Evolutionary conservation across 225 moss, liverwort and hornwort genomes (phyloP).

Genomic region (Rhytidiadelphus loreus): DNA sequence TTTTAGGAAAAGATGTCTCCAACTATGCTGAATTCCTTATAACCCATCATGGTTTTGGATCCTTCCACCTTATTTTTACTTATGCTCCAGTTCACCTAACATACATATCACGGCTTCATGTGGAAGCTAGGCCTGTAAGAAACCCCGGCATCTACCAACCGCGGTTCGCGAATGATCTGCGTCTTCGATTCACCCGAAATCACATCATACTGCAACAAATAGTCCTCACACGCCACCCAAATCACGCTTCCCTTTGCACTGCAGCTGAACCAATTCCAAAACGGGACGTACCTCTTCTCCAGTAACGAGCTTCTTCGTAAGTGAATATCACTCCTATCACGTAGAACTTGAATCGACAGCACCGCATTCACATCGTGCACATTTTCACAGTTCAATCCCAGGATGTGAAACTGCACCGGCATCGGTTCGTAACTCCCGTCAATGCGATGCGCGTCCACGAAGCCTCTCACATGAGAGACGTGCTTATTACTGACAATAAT

Average conservation of each 20-base stretch:
- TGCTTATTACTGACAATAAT: too few species aligned
- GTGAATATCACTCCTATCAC: rapidly evolving
- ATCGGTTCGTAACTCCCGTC: background rate
- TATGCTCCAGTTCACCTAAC: too few species aligned
- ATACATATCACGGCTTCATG: background rate
- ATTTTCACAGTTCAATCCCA: background rate
- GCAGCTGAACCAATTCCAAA: background rate
- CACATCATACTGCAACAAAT: background rate
- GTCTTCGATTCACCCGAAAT: background rate
- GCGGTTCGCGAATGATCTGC: background rate
- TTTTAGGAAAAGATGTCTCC: too few species aligned
- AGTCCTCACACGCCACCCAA: background rate
- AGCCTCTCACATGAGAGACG: background rate
- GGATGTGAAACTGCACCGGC: background rate
- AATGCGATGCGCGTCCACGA: rapidly evolving
- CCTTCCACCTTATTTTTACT: too few species aligned
- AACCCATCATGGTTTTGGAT: too few species aligned
- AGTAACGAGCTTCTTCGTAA: background rate
- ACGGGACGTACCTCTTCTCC: too few species aligned
- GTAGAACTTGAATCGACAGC: background rate
- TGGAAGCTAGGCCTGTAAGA: background rate
- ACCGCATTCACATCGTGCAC: rapidly evolving
- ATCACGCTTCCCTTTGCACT: background rate
- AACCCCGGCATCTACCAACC: background rate
- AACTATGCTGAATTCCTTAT: too few species aligned